Percentiles rank a stretch among this genome's conserved stretches.
These are phyloP conservation scores for Candida germanica DNA, from an alignment of 805 yeast genomes.

Conservation along the genomic window DNA sequence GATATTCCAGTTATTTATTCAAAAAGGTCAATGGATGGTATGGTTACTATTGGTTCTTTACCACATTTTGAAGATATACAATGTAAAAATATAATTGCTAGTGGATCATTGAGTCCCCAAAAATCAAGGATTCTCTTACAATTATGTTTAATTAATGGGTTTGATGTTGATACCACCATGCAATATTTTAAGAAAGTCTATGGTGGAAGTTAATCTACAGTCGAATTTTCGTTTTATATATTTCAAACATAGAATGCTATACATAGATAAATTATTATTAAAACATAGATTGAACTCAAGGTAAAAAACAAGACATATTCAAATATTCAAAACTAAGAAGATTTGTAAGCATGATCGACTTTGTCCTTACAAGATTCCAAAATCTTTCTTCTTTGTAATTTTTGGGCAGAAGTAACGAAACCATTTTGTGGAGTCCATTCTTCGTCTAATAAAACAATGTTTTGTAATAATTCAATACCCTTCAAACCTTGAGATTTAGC, in stretches of 20 bases:
- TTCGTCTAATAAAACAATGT: slow-evolving; percentile 72
- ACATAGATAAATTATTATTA: neutral
- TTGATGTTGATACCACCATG: slow-evolving; percentile 38
- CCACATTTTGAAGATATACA: slow-evolving; percentile 21
- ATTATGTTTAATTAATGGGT: slow-evolving; percentile 46
- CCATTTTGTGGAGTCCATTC: slow-evolving; percentile 99
- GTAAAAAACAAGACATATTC: slow-evolving; percentile 2
- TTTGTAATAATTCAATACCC: slow-evolving; percentile 83
- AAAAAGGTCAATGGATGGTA: slow-evolving; percentile 67
- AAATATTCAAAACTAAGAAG: neutral
- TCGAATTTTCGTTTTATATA: neutral
- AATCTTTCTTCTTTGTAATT: slow-evolving; percentile 90
- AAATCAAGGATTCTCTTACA: slow-evolving; percentile 59
- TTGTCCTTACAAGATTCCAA: slow-evolving; percentile 61
- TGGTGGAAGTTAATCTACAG: slow-evolving; percentile 4
- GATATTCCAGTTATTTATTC: slow-evolving; percentile 59
- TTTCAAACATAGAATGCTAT: slow-evolving; percentile 2
- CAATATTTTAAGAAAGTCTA: slow-evolving; percentile 35
- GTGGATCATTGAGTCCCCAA: slow-evolving; percentile 66
- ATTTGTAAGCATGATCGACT: slow-evolving; percentile 61
- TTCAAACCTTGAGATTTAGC: slow-evolving; percentile 77
- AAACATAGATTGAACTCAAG: neutral
- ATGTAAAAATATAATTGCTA: slow-evolving; percentile 48
- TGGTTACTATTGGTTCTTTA: slow-evolving; percentile 55
- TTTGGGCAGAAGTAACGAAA: slow-evolving; percentile 91